Conservation (phyloP, 139 green algal genomes). For the Chlorella sorokiniana region DNA sequence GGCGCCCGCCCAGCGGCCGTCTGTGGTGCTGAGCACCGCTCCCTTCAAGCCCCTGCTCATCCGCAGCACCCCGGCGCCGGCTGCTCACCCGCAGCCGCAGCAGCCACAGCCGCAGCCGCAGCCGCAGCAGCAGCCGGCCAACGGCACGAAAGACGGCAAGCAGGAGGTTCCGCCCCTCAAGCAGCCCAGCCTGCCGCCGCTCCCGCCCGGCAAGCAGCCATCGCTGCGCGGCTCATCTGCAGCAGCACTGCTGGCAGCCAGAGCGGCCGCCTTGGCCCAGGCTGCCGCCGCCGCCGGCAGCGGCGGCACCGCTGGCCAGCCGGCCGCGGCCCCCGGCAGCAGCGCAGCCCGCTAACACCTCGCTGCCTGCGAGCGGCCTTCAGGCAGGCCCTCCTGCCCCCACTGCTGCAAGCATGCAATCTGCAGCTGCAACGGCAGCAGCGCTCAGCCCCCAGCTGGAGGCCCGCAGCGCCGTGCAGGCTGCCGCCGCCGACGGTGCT, state of each 20-base stretch:
- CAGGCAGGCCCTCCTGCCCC: too few species aligned
- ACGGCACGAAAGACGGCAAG: neutral
- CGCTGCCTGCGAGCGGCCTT: too few species aligned
- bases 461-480: neutral
- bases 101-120: neutral
- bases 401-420: too few species aligned
- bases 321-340: too few species aligned
- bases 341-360: too few species aligned
- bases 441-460: too few species aligned
- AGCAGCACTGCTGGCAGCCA: too few species aligned
- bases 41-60: slow-evolving; percentile 4
- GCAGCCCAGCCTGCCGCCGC: neutral
- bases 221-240: too few species aligned
- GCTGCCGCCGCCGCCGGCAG: too few species aligned
- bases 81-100: neutral
- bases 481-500: neutral
- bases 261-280: too few species aligned
- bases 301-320: too few species aligned
- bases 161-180: neutral
- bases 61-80: neutral
- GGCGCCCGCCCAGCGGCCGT: neutral
- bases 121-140: neutral
- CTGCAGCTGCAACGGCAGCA: neutral
- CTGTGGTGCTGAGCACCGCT: neutral
- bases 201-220: neutral